Base-by-base conservation (phyloP, 768 basidiomycete species). In the Bullera alba region DNA sequence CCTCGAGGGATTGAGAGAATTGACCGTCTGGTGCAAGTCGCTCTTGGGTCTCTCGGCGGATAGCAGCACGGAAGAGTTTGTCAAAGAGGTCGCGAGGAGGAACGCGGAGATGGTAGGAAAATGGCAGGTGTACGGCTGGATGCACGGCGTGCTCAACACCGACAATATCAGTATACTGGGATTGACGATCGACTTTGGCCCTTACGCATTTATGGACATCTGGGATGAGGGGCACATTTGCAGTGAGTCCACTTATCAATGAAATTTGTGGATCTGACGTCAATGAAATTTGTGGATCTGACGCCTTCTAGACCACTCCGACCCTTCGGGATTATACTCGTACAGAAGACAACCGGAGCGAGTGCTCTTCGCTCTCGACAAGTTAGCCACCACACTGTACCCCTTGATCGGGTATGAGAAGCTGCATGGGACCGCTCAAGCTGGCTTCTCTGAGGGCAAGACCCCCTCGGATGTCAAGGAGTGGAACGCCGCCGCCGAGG, bases 181-280 rank as follows among this genome's bases (percentile, higher is more conserved):
- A 2, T 56, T 76, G 19, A 79, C 77, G 2, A 78, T 79, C 48
- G 78, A 79, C 56, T 79, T 76, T 54, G 88, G 76, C 42, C 91
- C 91, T 26, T 95, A 85, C 57, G 86, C 88, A 0, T 92, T 89
- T 74, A 95, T 93, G 91, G 92, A 96, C 65, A 81, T 90, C 3
- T 96, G 85, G 60, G 84, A 93, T 57, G 69, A 81, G 0, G 74
- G 76, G 45, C 92, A 95, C 60, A 84, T 96, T 47, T 96, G 92
- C 76, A 97, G 66, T 69, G 44, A 51, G 65, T 66, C n/a, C 21
- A 28, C 29, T 17, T 22, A 32, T 21, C n/a, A n/a, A 28, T 28
- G 25, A 27, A 6, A 3, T 37, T 28, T 46, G 23, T n/a, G 25
- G 17, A 29, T 12, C 38, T 36, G 27, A 30, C 44, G 19, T 28